Conservation (phyloP, 1,284 basidiomycete genomes). For the Neolentinus lepideus region DNA sequence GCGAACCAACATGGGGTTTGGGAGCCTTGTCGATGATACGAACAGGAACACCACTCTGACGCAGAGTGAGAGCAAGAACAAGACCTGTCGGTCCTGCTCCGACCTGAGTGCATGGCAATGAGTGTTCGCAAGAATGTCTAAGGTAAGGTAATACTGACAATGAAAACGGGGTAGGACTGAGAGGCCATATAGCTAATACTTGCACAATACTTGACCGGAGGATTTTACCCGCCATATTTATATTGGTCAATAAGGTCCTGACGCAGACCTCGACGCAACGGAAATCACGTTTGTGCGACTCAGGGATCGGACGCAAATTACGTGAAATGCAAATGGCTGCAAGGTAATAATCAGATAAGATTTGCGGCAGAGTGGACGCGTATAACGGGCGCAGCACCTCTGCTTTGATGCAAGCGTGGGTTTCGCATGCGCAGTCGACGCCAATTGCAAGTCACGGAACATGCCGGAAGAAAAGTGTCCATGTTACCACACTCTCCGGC, state of each 20-base stretch:
- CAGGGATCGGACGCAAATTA: too few species aligned
- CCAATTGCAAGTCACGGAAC: not conserved
- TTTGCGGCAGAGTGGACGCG: too few species aligned
- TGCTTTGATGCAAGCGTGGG: too few species aligned
- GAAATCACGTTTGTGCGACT: not conserved
- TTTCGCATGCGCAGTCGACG: not conserved
- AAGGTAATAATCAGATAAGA: not conserved
- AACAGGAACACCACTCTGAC: slow-evolving; percentile 19
- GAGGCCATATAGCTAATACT: not conserved
- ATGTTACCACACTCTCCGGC: too few species aligned
- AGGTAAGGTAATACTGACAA: not conserved
- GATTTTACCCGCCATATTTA: too few species aligned
- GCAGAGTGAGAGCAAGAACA: slow-evolving; percentile 15
- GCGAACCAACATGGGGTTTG: slow-evolving; percentile 6
- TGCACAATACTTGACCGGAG: too few species aligned
- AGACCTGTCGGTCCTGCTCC: slow-evolving; percentile 20
- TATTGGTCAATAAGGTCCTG: too few species aligned
- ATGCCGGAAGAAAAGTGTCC: too few species aligned
- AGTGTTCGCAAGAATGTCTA: not conserved
- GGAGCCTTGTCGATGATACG: slow-evolving; percentile 27
- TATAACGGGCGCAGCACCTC: too few species aligned
- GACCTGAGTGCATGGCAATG: slow-evolving; percentile 9
- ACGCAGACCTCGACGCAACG: too few species aligned
- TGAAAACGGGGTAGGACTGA: not conserved
- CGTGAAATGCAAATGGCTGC: too few species aligned